phyloP scores from a whole-genome alignment of 345 rosid species.

The Erodium maritimum region DNA sequence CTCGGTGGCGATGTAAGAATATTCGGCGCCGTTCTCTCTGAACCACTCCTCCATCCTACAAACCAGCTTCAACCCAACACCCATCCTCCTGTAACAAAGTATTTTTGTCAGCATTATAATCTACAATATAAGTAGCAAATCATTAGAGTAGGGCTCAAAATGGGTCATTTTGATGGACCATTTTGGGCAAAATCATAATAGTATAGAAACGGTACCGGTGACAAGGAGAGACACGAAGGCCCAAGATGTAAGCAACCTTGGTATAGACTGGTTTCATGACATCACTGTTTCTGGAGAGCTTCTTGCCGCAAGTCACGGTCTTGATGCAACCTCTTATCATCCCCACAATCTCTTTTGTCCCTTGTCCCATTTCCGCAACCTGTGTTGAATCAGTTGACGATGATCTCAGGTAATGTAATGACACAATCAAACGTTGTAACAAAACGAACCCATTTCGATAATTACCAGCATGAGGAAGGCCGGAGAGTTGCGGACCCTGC shows the following conservation, averaged over 20 bases:
- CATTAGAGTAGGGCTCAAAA: too few species aligned
- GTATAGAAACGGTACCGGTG: conserved; percentile 36
- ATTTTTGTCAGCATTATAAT: not conserved
- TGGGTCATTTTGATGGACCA: too few species aligned
- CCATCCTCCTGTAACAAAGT: conserved; percentile 57
- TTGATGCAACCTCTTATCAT: conserved; percentile 88
- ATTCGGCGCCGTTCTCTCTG: conserved; percentile 62
- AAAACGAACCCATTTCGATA: too few species aligned
- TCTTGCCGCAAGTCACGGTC: conserved; percentile 80
- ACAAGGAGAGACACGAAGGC: conserved; percentile 85
- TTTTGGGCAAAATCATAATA: too few species aligned
- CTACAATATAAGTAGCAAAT: not conserved
- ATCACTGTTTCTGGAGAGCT: conserved; percentile 16
- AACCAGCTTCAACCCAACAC: conserved; percentile 68
- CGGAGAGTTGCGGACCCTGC: conserved; percentile 97
- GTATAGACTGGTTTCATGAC: conserved; percentile 39
- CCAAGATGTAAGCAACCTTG: conserved; percentile 74
- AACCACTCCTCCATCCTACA: conserved; percentile 71
- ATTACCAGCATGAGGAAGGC: conserved; percentile 92
- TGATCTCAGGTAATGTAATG: too few species aligned
- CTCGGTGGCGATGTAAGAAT: conserved; percentile 88
- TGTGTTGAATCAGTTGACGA: conserved; percentile 33
- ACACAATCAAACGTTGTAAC: too few species aligned
- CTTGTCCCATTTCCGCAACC: conserved; percentile 28
- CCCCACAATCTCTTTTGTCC: conserved; percentile 71